phyloP scores from a whole-genome alignment of 1,284 basidiomycete species.

The Heterobasidion irregulare region DNA sequence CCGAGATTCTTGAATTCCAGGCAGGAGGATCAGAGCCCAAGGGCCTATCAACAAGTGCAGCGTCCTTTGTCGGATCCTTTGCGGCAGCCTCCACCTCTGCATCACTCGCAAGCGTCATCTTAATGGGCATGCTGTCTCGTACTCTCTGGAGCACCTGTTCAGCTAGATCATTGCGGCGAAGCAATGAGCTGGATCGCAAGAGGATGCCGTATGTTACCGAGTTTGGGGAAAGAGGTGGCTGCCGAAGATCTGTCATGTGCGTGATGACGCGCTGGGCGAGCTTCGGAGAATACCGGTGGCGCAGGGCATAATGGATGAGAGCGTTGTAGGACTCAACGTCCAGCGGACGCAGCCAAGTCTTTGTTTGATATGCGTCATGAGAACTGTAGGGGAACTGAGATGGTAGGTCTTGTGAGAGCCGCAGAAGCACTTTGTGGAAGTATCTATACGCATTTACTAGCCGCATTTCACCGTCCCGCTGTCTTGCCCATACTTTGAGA shows the following conservation, averaged over 20 bases:
- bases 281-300: constrained; percentile 41
- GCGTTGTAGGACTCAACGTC: constrained; percentile 46
- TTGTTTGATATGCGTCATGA: not conserved
- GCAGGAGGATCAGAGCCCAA: too few relatives aligned
- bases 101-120: not conserved
- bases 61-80: not conserved
- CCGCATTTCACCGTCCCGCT: constrained; percentile 17
- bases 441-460: constrained; percentile 43
- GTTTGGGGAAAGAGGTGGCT: constrained; percentile 33
- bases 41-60: too few relatives aligned
- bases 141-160: constrained; percentile 15
- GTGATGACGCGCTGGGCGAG: constrained; percentile 40
- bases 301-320: constrained; percentile 58
- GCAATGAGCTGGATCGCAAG: constrained; percentile 42
- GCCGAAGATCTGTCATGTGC: constrained; percentile 41
- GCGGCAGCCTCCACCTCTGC: too few relatives aligned
- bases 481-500: constrained; percentile 34
- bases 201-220: constrained; percentile 49
- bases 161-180: constrained; percentile 37
- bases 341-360: constrained; percentile 24
- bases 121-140: not conserved
- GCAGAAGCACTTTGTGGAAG: constrained; percentile 46
- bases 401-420: constrained; percentile 27
- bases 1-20: too few relatives aligned
- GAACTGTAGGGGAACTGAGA: not conserved